Evolutionary conservation across 2,329 filamentous ascomycete species (phyloP).

Genomic region (Microdochium trichocladiopsis): DNA sequence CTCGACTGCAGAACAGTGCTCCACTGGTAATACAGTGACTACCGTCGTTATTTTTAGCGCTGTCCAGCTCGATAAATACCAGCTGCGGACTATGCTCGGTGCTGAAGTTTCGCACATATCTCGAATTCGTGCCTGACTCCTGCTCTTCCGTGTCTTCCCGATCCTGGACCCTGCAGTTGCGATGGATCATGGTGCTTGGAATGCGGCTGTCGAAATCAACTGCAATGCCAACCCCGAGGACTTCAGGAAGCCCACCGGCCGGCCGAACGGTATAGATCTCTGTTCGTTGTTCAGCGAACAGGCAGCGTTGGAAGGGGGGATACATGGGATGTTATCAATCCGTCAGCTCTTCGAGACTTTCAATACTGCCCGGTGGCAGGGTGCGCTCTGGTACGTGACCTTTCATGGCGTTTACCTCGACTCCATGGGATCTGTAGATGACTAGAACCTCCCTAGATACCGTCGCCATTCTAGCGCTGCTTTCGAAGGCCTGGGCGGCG

Average conservation of each 20-base stretch:
- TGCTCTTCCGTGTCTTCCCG: too few species aligned
- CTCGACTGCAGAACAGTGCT: too few species aligned
- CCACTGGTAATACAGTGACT: too few species aligned
- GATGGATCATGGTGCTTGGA: too few species aligned
- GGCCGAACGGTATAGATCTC: not conserved
- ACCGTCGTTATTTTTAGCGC: too few species aligned
- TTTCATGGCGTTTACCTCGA: not conserved
- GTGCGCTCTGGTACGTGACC: not conserved
- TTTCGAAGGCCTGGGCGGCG: not conserved
- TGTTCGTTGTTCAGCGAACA: not conserved
- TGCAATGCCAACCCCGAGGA: too few species aligned
- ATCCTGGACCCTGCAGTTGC: too few species aligned
- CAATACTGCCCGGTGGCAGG: not conserved
- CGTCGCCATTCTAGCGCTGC: not conserved
- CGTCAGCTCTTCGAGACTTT: not conserved
- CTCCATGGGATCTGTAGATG: not conserved
- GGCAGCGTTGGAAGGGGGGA: not conserved
- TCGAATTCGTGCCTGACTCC: too few species aligned
- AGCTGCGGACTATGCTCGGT: too few species aligned
- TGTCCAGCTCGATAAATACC: too few species aligned
- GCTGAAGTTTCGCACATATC: too few species aligned
- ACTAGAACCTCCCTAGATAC: not conserved
- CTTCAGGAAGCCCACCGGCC: not conserved
- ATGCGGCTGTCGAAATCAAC: too few species aligned
- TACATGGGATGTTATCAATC: not conserved